Conservation (phyloP, 2,329 filamentous ascomycete species). For the Aspergillus thermomutatus region DNA sequence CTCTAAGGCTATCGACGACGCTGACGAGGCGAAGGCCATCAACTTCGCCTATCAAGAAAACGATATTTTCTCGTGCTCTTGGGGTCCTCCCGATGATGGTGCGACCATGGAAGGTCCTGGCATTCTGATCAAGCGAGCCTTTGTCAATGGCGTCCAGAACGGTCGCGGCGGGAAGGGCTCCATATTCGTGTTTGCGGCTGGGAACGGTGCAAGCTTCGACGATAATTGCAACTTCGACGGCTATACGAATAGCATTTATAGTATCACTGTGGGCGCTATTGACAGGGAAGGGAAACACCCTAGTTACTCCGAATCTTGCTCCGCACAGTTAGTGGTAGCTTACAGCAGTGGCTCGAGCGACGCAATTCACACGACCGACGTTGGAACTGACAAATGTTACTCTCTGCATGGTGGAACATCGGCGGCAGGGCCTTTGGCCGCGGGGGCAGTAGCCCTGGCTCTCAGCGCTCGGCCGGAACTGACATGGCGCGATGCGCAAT, state of each 20-base stretch:
- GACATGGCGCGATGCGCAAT: conserved; percentile 92
- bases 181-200: conserved; percentile 94
- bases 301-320: conserved; percentile 95
- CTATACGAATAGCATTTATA: conserved; percentile 99
- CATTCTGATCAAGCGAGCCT: conserved; percentile 80
- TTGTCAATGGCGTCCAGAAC: conserved; percentile 87
- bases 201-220: conserved; percentile 80
- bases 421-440: conserved; percentile 87
- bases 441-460: conserved; percentile 86
- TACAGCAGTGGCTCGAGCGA: conserved; percentile 90
- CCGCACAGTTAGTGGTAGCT: conserved; percentile 89
- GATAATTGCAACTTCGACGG: conserved; percentile 99
- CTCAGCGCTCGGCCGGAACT: conserved; percentile 81
- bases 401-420: conserved; percentile 88
- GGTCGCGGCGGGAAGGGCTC: conserved; percentile 80
- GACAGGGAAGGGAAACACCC: conserved; percentile 85
- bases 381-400: conserved; percentile 77
- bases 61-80: conserved; percentile 97
- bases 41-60: conserved; percentile 91
- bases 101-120: conserved; percentile 90
- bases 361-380: conserved; percentile 93
- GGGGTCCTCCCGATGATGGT: conserved; percentile 94
- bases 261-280: conserved; percentile 91
- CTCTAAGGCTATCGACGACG: conserved; percentile 83
- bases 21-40: conserved; percentile 87